Evolutionary conservation across 129 eudicot genomes (phyloP).

Genomic region (Lactuca sativa): DNA sequence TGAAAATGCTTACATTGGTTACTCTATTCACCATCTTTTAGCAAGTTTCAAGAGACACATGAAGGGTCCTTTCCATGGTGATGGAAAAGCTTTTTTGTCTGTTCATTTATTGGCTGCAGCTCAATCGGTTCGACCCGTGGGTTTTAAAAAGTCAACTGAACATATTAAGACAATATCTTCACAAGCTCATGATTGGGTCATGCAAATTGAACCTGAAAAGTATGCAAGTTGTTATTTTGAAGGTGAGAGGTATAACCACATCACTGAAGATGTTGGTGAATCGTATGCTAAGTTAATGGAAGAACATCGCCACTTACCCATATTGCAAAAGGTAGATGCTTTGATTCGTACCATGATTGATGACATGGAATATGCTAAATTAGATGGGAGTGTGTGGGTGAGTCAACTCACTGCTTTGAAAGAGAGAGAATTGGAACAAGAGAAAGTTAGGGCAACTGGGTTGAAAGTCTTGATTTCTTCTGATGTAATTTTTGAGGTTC

Average conservation of each 20-base stretch:
- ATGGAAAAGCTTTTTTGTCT: constrained; percentile 57
- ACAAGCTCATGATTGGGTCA: constrained; percentile 71
- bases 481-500: constrained; percentile 70
- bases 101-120: constrained; percentile 64
- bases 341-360: constrained; percentile 42
- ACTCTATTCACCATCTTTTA: constrained; percentile 65
- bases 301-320: constrained; percentile 45
- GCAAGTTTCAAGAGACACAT: constrained; percentile 54
- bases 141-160: constrained; percentile 51
- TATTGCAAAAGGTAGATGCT: constrained; percentile 65
- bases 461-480: constrained; percentile 68
- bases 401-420: constrained; percentile 54
- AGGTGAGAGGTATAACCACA: constrained; percentile 65
- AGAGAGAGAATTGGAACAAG: constrained; percentile 50
- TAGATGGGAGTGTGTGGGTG: constrained; percentile 49
- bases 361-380: constrained; percentile 40
- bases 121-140: constrained; percentile 45
- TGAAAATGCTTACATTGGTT: constrained; percentile 58
- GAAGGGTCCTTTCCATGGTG: constrained; percentile 67
- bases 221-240: constrained; percentile 58
- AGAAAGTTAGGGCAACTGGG: constrained; percentile 38
- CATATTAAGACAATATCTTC: constrained; percentile 59
- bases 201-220: constrained; percentile 62
- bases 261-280: constrained; percentile 52
- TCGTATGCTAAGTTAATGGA: constrained; percentile 49